Evolutionary conservation across 2,329 filamentous ascomycete species (phyloP).

Genomic region (Neonectria magnoliae): DNA sequence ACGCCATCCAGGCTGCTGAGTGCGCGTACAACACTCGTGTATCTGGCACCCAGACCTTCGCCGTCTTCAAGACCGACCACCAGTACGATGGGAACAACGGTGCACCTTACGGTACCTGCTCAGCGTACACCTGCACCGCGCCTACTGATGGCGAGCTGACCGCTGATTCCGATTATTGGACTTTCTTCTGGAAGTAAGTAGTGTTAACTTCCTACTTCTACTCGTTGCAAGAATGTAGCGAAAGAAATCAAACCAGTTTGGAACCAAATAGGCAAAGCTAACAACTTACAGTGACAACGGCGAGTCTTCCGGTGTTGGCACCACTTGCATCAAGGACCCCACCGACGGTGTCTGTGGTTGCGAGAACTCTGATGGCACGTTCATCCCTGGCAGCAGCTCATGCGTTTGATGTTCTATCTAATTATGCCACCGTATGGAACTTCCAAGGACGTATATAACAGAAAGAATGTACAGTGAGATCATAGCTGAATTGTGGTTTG

Average conservation of each 20-base stretch:
- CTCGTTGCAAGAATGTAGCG: too few species aligned
- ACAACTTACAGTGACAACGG: conserved; percentile 27
- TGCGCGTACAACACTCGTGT: conserved; percentile 41
- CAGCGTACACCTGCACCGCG: conserved; percentile 35
- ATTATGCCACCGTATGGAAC: not conserved
- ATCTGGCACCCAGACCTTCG: conserved; percentile 39
- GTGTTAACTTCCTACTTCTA: too few species aligned
- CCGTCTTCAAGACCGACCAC: conserved; percentile 38
- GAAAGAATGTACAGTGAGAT: too few species aligned
- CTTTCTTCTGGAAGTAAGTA: conserved; percentile 41
- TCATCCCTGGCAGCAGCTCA: conserved; percentile 31
- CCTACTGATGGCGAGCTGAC: conserved; percentile 28
- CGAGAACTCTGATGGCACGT: conserved; percentile 39
- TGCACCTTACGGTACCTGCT: conserved; percentile 37
- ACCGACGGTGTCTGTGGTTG: conserved; percentile 38
- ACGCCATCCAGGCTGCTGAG: conserved; percentile 40
- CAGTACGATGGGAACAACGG: conserved; percentile 39
- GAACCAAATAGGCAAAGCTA: not conserved
- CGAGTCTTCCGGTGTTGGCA: conserved; percentile 36
- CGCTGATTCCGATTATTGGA: conserved; percentile 37
- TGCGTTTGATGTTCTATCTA: conserved; percentile 13
- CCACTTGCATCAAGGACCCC: conserved; percentile 38
- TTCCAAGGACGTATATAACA: not conserved
- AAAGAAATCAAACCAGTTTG: not conserved
- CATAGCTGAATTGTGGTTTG: too few species aligned